phyloP scores from a whole-genome alignment of 805 yeast species.

The Maudiozyma pseudohumilis region DNA sequence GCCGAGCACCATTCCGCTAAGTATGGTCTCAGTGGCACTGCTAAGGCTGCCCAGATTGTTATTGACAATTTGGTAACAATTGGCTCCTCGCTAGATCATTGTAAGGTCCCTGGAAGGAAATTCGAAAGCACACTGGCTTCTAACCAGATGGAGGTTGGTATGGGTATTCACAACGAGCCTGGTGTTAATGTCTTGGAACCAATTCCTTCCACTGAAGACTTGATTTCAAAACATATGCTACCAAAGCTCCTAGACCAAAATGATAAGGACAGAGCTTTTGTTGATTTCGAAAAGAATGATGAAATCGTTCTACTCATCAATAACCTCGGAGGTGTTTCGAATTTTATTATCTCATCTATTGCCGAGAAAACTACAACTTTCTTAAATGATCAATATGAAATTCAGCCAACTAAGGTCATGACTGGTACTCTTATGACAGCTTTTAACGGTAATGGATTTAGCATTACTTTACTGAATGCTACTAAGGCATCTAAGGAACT shows the following conservation, averaged over 20 bases:
- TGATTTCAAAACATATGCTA: conserved; percentile 48
- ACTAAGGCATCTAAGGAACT: conserved; percentile 37
- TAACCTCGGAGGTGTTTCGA: conserved; percentile 84
- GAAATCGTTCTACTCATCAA: conserved; percentile 65
- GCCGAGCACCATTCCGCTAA: conserved; percentile 33
- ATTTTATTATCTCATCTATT: conserved; percentile 66
- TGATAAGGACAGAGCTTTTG: conserved; percentile 76
- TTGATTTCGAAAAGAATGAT: conserved; percentile 53
- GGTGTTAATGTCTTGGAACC: conserved; percentile 49
- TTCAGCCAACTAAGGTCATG: conserved; percentile 57
- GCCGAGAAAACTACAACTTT: conserved; percentile 47
- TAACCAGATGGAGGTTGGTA: conserved; percentile 77
- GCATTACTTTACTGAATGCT: conserved; percentile 69
- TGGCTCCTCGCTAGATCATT: conserved; percentile 83
- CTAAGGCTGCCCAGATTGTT: conserved; percentile 48
- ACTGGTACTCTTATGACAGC: conserved; percentile 83
- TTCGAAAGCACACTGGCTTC: conserved; percentile 43
- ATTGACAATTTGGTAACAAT: conserved; percentile 68
- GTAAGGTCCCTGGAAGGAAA: conserved; percentile 77
- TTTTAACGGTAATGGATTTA: conserved; percentile 84
- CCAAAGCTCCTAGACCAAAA: conserved; percentile 48
- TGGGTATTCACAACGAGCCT: conserved; percentile 95
- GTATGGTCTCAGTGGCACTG: conserved; percentile 44
- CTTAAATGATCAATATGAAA: conserved; percentile 42
- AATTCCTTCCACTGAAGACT: conserved; percentile 59